Conservation (phyloP, 352 stramenopile genomes). For the Phytopythium oedochilum region DNA sequence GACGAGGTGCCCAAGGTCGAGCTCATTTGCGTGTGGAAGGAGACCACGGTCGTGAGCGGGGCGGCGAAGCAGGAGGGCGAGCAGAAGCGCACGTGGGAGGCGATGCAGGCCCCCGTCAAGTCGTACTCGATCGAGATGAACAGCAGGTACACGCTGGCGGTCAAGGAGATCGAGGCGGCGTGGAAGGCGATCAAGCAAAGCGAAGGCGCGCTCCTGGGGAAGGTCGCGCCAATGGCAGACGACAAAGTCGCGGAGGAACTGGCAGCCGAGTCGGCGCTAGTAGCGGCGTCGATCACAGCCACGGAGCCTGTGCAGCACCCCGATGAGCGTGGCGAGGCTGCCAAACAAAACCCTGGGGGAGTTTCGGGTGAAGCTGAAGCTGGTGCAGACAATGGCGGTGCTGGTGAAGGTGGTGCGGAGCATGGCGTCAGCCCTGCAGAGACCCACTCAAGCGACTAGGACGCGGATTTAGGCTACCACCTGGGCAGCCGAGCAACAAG, state of each 20-base stretch:
- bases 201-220: slow-evolving; percentile 9
- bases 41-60: slow-evolving; percentile 23
- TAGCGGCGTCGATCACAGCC: slow-evolving; percentile 8
- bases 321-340: background rate
- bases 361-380: background rate
- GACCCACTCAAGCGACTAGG: background rate
- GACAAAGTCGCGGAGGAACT: background rate
- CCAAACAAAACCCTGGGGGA: background rate
- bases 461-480: too few species aligned
- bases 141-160: slow-evolving; percentile 37
- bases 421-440: too few species aligned
- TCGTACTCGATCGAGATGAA: slow-evolving; percentile 62
- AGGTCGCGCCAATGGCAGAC: slow-evolving; percentile 6
- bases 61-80: slow-evolving; percentile 25
- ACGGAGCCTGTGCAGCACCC: slow-evolving; percentile 9
- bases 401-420: background rate
- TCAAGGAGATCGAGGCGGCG: slow-evolving; percentile 14
- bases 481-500: too few species aligned
- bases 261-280: background rate
- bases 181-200: slow-evolving; percentile 13
- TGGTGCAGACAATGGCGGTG: background rate
- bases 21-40: slow-evolving; percentile 57
- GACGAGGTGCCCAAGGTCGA: slow-evolving; percentile 11
- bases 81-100: slow-evolving; percentile 58
- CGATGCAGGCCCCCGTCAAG: slow-evolving; percentile 50